A percentile compares a stretch with the other conserved stretches of the same genome.
These are phyloP conservation scores for Ophiostoma australiae DNA, from an alignment of 2,329 filamentous ascomycete genomes.

Conservation along the genomic window DNA sequence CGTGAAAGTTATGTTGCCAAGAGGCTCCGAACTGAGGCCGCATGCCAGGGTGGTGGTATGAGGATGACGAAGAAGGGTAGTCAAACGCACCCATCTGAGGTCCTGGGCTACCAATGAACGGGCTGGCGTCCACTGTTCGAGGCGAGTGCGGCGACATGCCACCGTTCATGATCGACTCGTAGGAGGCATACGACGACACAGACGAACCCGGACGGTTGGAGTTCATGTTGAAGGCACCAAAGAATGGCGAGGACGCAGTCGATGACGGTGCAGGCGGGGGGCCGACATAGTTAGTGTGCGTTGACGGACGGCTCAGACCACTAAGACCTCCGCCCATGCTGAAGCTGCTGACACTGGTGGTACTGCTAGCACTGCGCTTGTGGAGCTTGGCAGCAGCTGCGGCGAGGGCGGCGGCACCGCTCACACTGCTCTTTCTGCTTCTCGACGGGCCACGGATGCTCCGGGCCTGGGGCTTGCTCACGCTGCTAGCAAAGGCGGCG, in stretches of 20 bases:
- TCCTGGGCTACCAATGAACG: slow-evolving; percentile 28
- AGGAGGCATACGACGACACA: slow-evolving; percentile 29
- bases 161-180: slow-evolving; percentile 26
- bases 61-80: slow-evolving; percentile 15
- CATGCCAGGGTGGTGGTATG: slow-evolving; percentile 28
- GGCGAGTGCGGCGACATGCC: slow-evolving; percentile 29
- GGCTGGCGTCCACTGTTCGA: slow-evolving; percentile 24
- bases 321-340: slow-evolving; percentile 28
- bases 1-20: slow-evolving; percentile 29
- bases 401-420: slow-evolving; percentile 21
- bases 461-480: slow-evolving; percentile 18
- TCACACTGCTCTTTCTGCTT: slow-evolving; percentile 31
- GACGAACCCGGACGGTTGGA: slow-evolving; percentile 27
- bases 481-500: slow-evolving; percentile 15
- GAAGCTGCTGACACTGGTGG: slow-evolving; percentile 28
- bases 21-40: slow-evolving; percentile 28
- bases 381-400: slow-evolving; percentile 25
- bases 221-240: slow-evolving; percentile 23
- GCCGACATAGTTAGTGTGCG: slow-evolving; percentile 30
- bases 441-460: slow-evolving; percentile 31
- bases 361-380: slow-evolving; percentile 27
- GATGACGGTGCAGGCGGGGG: slow-evolving; percentile 27
- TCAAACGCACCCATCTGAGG: slow-evolving; percentile 28
- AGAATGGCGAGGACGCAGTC: slow-evolving; percentile 28
- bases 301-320: slow-evolving; percentile 29